Evolutionary conservation across 495 filamentous ascomycete genomes (phyloP), one percentile per base, ranked within the genome.

Genomic region (Aspergillus bridgeri): DNA sequence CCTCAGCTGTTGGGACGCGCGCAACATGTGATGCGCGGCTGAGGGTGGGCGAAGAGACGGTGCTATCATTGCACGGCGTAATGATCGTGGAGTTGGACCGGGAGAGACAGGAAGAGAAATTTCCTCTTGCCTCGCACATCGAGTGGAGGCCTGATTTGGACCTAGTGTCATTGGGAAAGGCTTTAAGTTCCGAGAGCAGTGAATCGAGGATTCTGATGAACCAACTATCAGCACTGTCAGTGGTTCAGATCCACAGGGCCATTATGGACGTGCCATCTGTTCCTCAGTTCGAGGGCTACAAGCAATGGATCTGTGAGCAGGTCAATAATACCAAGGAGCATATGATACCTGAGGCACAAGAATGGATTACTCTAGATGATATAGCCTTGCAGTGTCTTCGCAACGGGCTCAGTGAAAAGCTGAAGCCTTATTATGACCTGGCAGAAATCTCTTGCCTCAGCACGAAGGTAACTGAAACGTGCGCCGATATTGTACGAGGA

Each of bases 61-160:
- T 42, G 2, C 11, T 56, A 4, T 45, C 21, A 1, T 38, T 60
- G 18, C 44, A 23, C 15, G 52, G 53, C 11, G 47, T 17, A 5
- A 17, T 15, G 18, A 25, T 55, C 2, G 19, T 46, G 18, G 15
- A 42, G 8, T 17, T 54, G 42, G 23, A 20, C 18, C 20, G 7
- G 18, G 24, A 3, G 17, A 33, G 21, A 8, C 4, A 3, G 3
- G 21, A 27, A 18, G 43, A 19, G 2, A 43, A n/a, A 3, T 13
- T 3, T 17, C 43, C 23, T 46, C 7, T 29, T 3, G 42, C 53
- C 1, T 46, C 42, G 3, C 21, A 46, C 7, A 15, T 49, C 17
- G 52, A 71, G 62, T 72, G 63, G 66, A 67, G 53, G 63, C 66
- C 61, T 38, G 51, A 67, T 44, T 27, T 53, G 9, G 48, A 55